These are phyloP conservation scores for Sporothrix inflata DNA, from an alignment of 2,329 filamentous ascomycete genomes.

Conservation along the genomic window DNA sequence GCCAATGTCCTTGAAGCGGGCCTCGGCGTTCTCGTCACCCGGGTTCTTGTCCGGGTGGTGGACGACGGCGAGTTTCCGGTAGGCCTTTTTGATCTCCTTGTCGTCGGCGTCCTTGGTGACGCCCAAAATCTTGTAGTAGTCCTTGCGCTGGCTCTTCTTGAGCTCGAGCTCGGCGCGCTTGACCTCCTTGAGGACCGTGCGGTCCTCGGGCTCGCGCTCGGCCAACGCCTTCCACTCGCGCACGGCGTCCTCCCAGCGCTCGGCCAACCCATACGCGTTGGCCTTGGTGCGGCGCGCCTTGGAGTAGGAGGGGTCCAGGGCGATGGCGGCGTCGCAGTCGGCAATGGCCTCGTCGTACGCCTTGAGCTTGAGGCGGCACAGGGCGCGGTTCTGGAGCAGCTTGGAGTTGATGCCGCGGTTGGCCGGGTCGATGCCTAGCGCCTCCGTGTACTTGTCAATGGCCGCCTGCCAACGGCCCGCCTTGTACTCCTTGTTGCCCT, in stretches of 20 bases:
- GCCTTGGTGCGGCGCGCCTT: constrained; percentile 95
- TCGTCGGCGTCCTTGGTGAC: constrained; percentile 84
- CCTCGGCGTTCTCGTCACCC: constrained; percentile 79
- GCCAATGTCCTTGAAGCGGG: constrained; percentile 95
- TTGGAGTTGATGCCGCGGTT: constrained; percentile 96
- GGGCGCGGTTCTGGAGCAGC: constrained; percentile 88
- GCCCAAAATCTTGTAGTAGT: constrained; percentile 97
- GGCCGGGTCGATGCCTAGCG: constrained; percentile 79
- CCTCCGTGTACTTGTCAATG: constrained; percentile 80
- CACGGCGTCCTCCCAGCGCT: constrained; percentile 89
- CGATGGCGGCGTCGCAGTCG: constrained; percentile 83
- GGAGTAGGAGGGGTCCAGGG: constrained; percentile 79
- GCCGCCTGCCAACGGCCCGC: constrained; percentile 77
- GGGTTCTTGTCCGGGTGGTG: constrained; percentile 99
- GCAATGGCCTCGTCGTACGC: constrained; percentile 78
- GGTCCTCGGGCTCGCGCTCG: constrained; percentile 81
- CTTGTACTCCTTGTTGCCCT: constrained; percentile 91
- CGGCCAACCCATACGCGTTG: constrained; percentile 81
- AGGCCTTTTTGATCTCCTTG: constrained; percentile 91
- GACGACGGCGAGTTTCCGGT: constrained; percentile 89
- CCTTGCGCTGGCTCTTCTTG: constrained; percentile 96
- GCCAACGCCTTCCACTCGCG: constrained; percentile 85
- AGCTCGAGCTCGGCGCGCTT: constrained; percentile 89
- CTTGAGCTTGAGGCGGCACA: constrained; percentile 83
- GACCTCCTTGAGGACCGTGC: constrained; percentile 79